Evolutionary conservation across 208 protist species (phyloP), one percentile per base, ranked within the genome.

Genomic region (Polymyxa betae): DNA sequence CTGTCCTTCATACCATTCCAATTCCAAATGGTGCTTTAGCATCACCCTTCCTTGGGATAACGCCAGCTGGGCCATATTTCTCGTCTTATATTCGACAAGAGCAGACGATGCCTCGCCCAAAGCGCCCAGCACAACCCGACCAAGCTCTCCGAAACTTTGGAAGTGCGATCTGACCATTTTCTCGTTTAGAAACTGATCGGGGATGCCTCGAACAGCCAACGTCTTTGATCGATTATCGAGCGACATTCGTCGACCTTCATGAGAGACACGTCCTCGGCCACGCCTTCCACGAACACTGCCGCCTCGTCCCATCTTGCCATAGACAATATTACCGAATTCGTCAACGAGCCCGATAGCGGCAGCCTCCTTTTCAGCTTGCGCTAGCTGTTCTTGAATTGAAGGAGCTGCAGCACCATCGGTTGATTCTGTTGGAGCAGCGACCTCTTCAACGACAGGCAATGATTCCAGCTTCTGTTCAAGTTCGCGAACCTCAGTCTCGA

Each of bases 111-210:
- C 16, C 40, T 35, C 72, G 72, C 40, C 72, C 16, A 82, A 43
- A 35, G 72, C 72, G 10, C 72, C 72, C 72, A 82, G 5, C 40
- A 20, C 72, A 5, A 82, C 72, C 5, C 72, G 16, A 12, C 35
- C 35, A 45, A 82, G 5, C 72, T 82, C 72, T 5, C 72, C 72
- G 72, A 82, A 82, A 43, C 72, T 82, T 82, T 82, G 72, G n/a
- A 82, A 82, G 35, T 82, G 72, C 5, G 72, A 82, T n/a, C 72
- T 35, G 72, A 82, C 40, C 72, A 82, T 82, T n/a, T 82, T 82
- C n/a, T 82, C 72, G 72, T 82, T 82, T 5, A 43, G 16, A 43
- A 38, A 82, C n/a, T 5, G 16, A 20, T 82, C 72, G 35, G 72
- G 72, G n/a, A 82, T 82, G 12, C n/a, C n/a, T 38, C 72, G 72